These are phyloP conservation scores for Pelargonium australe DNA, from an alignment of 441 rosid genomes.

Conservation along the genomic window DNA sequence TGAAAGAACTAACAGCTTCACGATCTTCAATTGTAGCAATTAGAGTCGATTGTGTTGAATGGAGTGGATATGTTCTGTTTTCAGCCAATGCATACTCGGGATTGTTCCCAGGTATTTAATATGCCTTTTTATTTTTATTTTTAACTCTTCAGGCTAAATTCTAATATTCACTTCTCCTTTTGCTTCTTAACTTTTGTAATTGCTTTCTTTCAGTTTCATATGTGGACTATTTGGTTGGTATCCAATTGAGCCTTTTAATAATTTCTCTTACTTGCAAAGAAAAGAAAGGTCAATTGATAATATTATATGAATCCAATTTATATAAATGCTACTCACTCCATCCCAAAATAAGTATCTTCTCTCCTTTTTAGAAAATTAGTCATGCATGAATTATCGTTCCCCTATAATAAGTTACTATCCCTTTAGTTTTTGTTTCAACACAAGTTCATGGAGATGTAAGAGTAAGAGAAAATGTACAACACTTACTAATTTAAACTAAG, in stretches of 20 bases:
- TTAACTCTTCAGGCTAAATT: not conserved
- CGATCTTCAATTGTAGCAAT: conserved; percentile 33
- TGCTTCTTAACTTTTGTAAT: not conserved
- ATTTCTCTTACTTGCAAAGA: not conserved
- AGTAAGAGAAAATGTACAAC: too few relatives aligned
- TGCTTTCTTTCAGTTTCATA: not conserved
- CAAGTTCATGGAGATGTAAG: too few relatives aligned
- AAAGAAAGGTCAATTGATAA: not conserved
- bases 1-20: conserved; percentile 10
- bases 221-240: not conserved
- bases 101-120: conserved; percentile 68
- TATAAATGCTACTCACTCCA: too few relatives aligned
- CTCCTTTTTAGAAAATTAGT: too few relatives aligned
- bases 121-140: not conserved
- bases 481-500: too few relatives aligned
- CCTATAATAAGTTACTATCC: too few relatives aligned
- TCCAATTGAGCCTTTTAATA: not conserved
- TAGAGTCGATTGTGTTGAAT: conserved; percentile 63
- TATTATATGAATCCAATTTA: too few relatives aligned
- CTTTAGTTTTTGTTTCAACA: too few relatives aligned
- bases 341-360: too few relatives aligned
- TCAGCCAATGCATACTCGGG: conserved; percentile 74
- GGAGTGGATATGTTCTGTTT: conserved; percentile 55
- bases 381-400: too few relatives aligned
- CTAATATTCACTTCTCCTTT: too few relatives aligned